Evolutionary conservation across 139 green algal species (phyloP).

Genomic region (Coelastrella sp.): DNA sequence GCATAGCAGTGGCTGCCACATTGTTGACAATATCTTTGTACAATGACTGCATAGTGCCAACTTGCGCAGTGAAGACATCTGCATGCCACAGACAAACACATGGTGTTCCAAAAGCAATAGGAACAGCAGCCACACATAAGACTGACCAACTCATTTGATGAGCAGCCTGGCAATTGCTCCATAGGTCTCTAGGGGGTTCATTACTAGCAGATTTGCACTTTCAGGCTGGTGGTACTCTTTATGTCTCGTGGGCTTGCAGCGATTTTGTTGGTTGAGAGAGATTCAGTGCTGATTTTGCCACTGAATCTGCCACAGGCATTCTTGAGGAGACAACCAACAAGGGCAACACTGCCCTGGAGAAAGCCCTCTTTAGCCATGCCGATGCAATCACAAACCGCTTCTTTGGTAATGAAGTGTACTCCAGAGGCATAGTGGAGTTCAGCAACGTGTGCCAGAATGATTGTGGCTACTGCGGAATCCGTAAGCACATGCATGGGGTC

Average conservation of each 20-base stretch:
- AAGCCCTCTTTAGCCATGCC: conserved; percentile 67
- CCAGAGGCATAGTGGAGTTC: conserved; percentile 74
- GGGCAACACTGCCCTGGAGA: conserved; percentile 61
- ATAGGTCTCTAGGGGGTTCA: no score
- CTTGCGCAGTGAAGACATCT: no score
- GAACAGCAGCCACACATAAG: no score
- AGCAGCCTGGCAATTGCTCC: no score
- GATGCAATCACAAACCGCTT: conserved; percentile 61
- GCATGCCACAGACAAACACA: no score
- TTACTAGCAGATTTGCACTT: not conserved
- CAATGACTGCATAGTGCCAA: no score
- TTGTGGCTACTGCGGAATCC: conserved; percentile 79
- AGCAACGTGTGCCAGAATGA: conserved; percentile 76
- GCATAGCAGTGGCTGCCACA: no score
- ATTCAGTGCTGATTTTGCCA: not conserved
- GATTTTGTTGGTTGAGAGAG: not conserved
- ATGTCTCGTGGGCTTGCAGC: not conserved
- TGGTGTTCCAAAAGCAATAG: no score
- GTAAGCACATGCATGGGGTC: conserved; percentile 58
- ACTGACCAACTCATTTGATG: no score
- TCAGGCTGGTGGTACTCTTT: not conserved
- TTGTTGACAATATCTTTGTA: no score
- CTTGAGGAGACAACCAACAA: conserved; percentile 54
- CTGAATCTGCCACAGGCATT: conserved; percentile 22
- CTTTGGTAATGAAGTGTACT: conserved; percentile 68